These are phyloP conservation scores for Podosphaera aphanis DNA, from an alignment of 2,329 filamentous ascomycete species.

Conservation along the genomic window DNA sequence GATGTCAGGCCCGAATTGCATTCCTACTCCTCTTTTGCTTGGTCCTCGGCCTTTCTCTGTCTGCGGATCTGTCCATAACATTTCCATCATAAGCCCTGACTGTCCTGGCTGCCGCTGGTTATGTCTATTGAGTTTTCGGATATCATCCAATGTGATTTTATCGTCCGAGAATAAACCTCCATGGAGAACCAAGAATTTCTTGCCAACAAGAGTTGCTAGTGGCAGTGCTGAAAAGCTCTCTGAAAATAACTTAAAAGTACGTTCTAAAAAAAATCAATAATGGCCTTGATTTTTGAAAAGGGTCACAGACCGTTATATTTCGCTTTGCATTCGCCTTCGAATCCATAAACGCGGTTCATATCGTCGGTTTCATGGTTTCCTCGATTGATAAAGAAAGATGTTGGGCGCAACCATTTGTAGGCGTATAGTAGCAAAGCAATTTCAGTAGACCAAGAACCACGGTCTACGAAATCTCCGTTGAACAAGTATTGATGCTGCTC, in stretches of 20 bases:
- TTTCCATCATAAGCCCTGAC: slow-evolving; percentile 96
- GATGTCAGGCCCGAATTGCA: slow-evolving; percentile 91
- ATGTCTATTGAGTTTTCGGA: slow-evolving; percentile 77
- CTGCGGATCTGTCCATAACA: slow-evolving; percentile 98
- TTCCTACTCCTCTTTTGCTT: slow-evolving; percentile 85
- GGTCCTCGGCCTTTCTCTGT: slow-evolving; percentile 64
- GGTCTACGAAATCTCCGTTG: slow-evolving; percentile 96
- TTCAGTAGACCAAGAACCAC: slow-evolving; percentile 95
- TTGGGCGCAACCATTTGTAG: slow-evolving; percentile 85
- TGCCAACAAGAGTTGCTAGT: slow-evolving; percentile 72
- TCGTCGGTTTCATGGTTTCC: slow-evolving; percentile 98
- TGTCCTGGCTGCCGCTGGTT: slow-evolving; percentile 83
- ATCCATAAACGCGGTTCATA: slow-evolving; percentile 97
- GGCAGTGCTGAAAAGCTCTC: slow-evolving; percentile 92
- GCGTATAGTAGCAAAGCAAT: slow-evolving; percentile 83
- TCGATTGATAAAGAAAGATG: slow-evolving; percentile 80
- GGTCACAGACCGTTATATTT: slow-evolving; percentile 67
- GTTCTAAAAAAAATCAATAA: slow-evolving; percentile 14
- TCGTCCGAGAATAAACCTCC: slow-evolving; percentile 93
- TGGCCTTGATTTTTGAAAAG: slow-evolving; percentile 5
- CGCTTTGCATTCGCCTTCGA: slow-evolving; percentile 92
- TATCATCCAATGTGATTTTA: slow-evolving; percentile 74
- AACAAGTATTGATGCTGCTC: slow-evolving; percentile 88
- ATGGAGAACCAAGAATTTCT: slow-evolving; percentile 79
- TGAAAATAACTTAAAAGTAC: slow-evolving; percentile 89